Evolutionary conservation across 139 green algal genomes (phyloP), one percentile per base, ranked within the genome.

Genomic region (Desmodesmus armatus): DNA sequence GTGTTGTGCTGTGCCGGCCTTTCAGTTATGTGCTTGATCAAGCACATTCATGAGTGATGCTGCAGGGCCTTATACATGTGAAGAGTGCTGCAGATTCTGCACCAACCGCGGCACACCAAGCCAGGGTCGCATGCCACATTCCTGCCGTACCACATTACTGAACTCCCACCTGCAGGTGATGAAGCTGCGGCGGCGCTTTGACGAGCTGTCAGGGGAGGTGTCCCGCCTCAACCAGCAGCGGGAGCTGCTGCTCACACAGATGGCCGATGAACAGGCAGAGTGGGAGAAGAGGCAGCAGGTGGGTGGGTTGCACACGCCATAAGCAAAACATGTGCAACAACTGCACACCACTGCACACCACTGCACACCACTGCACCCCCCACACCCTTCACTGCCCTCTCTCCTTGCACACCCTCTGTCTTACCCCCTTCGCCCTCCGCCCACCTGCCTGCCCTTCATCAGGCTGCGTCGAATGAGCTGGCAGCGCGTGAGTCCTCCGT

Each of bases 231-330:
- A 23, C 27, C 51, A 80, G 49, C 66, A 86, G 53, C 67, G 23
- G 35, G 67, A 80, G 37, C 37, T 72, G 51, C 51, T 86, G 67
- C 15, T 71, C 53, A 66, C 35, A 21, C 69, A 72, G 51, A 80
- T 86, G 17, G 65, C 69, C 21, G 67, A 86, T 6, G 80, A 86
- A 13, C 72, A 80, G 51, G 70, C 69, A 27, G 80, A 79, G 27
- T 86, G 80, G 80, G 80, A 78, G 69, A 67, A 65, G 23, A 69
- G 40, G 49, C 80, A 86, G 39, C 58, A 31, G 80, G 80, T 86
- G 67, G 37, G 47, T 23, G 37, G 13, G 13, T 70, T 1, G 29
- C 62, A 72, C 9, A n/a, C n/a, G n/a, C n/a, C n/a, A n/a, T n/a
- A n/a, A n/a, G n/a, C n/a, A n/a, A n/a, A 29, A 33, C 21, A 29